A percentile compares a stretch with the other conserved stretches of the same genome.
phyloP scores from a whole-genome alignment of 257 asterid genomes.

The Voacanga thouarsii region DNA sequence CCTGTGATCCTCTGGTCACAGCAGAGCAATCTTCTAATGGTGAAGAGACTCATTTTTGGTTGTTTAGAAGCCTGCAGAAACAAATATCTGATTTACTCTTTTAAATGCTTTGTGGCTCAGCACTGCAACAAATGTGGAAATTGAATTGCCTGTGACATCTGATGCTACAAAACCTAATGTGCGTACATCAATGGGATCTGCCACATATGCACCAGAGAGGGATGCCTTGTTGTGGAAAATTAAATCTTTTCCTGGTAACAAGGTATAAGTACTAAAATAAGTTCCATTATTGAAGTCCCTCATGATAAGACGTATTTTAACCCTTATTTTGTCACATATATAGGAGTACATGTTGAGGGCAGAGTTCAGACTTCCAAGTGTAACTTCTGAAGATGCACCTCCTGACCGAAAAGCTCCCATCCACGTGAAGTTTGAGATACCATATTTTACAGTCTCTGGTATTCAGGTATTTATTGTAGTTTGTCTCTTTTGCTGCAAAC shows the following conservation, averaged over 20 bases:
- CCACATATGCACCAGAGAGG: conserved; percentile 51
- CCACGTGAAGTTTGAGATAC: conserved; percentile 49
- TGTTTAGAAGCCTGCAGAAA: neutral
- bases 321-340: neutral
- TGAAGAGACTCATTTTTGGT: neutral
- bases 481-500: neutral
- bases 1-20: neutral
- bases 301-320: neutral
- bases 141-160: conserved; percentile 46
- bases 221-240: conserved; percentile 51
- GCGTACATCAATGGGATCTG: conserved; percentile 50
- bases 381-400: conserved; percentile 40
- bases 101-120: conserved; percentile 23
- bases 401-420: conserved; percentile 55
- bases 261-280: conserved; percentile 24
- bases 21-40: neutral
- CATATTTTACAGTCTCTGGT: conserved; percentile 52
- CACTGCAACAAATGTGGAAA: conserved; percentile 54
- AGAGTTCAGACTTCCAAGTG: conserved; percentile 45
- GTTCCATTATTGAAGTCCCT: neutral
- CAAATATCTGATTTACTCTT: neutral
- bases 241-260: conserved; percentile 50
- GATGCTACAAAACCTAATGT: conserved; percentile 47
- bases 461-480: conserved; percentile 32
- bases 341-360: conserved; percentile 50